Evolutionary conservation across 2,329 filamentous ascomycete species (phyloP).

Genomic region (Neofusicoccum cordaticola): DNA sequence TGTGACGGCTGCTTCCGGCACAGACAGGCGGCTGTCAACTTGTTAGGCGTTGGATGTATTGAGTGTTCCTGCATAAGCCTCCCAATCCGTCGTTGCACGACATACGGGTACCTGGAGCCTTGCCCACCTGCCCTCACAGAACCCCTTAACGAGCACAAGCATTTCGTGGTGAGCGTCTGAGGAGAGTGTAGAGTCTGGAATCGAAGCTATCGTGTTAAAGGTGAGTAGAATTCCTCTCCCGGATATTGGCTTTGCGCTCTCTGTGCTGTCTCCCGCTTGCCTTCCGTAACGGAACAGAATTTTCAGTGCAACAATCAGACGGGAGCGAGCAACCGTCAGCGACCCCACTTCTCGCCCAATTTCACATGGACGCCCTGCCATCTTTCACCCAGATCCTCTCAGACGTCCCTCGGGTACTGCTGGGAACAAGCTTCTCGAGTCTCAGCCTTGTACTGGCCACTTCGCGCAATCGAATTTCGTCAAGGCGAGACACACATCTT

Average conservation of each 20-base stretch:
- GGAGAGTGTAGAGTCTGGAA: background rate
- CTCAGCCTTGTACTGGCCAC: background rate
- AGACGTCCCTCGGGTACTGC: background rate
- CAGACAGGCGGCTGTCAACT: background rate
- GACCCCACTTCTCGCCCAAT: background rate
- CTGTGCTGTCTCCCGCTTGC: background rate
- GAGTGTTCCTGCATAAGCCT: background rate
- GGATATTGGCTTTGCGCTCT: background rate
- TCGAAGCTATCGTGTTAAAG: no score
- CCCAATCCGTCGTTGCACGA: conserved; percentile 1
- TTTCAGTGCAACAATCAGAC: background rate
- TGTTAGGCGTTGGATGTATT: background rate
- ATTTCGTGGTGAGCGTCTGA: background rate
- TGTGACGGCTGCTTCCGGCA: background rate
- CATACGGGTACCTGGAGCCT: conserved; percentile 4
- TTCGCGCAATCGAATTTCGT: background rate
- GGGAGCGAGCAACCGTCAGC: background rate
- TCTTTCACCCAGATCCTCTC: background rate
- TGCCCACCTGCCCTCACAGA: background rate
- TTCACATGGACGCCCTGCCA: no score
- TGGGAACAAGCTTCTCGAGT: background rate
- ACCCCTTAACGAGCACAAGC: background rate
- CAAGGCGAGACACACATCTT: background rate
- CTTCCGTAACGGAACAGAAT: background rate
- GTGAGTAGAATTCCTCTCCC: background rate